Evolutionary conservation across 345 rosid genomes (phyloP), one percentile per base, ranked within the genome.

Genomic region (Jatropha curcas): DNA sequence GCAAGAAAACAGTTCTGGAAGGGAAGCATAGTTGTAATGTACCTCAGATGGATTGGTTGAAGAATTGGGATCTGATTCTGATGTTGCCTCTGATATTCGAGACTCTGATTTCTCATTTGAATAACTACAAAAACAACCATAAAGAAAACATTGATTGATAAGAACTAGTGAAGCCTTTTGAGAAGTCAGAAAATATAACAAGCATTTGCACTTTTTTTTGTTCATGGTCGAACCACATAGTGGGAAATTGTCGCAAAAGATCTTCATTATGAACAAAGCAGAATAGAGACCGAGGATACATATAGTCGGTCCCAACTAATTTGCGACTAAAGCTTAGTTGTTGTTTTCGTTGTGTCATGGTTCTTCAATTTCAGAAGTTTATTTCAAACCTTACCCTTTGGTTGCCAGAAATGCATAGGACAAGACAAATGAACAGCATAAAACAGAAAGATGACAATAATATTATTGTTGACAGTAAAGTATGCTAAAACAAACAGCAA

Each of bases 61-160:
- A 59, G 91, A 84, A 62, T 60, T 78, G 10, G 87, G 81, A 78
- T 80, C 79, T 62, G 81, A 71, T 62, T 86, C 91, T 35, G 8
- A 22, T 43, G 74, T 68, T 71, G 83, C 73, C 61, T 84, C 88
- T 11, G 80, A 73, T 70, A 77, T 60, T 68, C 83, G 84, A 58
- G 84, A 85, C 80, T 88, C 88, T 46, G 96, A 88, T 76, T 94
- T 92, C 78, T 89, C 96, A 63, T 89, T 94, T 57, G 97, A 94
- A 76, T 86, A 89, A 45, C 98, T 92, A 59, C 67, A 84, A 52
- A 71, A 52, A 56, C 30, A 74, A 71, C 1, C 9, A 5, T 37
- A 65, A 68, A 19, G 43, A n/a, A 58, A 27, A 20, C 31, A 31
- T 20, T 27, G 22, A 48, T 77, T 50, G 58, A 9, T 31, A 34